Conservation (phyloP, 1,284 basidiomycete genomes). For the Ustilago hordei region DNA sequence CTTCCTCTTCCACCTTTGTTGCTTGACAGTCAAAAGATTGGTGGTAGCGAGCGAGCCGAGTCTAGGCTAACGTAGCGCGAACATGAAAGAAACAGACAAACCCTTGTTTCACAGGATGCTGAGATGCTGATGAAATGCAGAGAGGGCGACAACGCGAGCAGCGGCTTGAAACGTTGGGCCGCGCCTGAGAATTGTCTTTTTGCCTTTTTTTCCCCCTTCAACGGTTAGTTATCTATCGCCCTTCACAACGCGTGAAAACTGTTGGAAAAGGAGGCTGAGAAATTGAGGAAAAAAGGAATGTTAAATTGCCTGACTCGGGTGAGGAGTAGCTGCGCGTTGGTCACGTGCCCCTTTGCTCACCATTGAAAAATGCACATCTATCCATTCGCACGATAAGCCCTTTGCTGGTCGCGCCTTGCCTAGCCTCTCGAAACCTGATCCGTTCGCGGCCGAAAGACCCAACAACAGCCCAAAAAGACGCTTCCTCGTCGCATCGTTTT, state of each 20-base stretch:
- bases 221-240: too few relatives aligned
- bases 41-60: background rate
- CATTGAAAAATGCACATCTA: too few relatives aligned
- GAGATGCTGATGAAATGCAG: constrained; percentile 4
- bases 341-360: too few relatives aligned
- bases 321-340: too few relatives aligned
- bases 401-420: background rate
- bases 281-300: too few relatives aligned
- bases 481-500: constrained; percentile 35
- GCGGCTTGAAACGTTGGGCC: background rate
- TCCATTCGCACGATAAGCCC: background rate
- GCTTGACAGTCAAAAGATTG: background rate
- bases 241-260: too few relatives aligned
- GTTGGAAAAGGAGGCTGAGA: too few relatives aligned
- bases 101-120: background rate
- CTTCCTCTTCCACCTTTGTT: too few relatives aligned
- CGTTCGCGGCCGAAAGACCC: constrained; percentile 46
- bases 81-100: constrained; percentile 3
- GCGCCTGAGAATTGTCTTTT: background rate
- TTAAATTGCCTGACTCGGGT: too few relatives aligned
- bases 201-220: background rate
- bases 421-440: constrained; percentile 14
- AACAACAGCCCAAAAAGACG: constrained; percentile 24
- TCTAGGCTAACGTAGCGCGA: background rate
- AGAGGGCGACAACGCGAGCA: background rate